Evolutionary conservation across 2,329 filamentous ascomycete genomes (phyloP), one percentile per base, ranked within the genome.

Genomic region (Neonectria coccinea): DNA sequence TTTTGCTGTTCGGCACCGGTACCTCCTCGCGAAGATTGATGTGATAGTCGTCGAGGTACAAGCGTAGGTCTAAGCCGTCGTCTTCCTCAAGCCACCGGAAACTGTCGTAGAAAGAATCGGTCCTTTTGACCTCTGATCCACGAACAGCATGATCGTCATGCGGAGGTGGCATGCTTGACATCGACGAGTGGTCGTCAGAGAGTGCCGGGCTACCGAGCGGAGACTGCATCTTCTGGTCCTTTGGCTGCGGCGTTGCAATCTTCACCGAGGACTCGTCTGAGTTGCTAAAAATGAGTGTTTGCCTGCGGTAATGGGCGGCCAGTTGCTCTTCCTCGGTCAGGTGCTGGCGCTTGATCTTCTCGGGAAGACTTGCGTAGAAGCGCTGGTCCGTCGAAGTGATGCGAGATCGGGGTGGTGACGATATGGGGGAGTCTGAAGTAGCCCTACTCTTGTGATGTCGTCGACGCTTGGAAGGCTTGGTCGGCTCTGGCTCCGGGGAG

Each of bases 1-100:
- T 79, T 66, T 84, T 84, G 67, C 84, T 84, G 67, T 75, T 80
- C 77, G 67, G 76, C 70, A 69, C 66, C 6, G 85, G 80, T 6
- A 83, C 75, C 22, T 85, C 79, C 33, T 86, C 84, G 41, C 87
- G 83, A 36, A 89, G 79, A 70, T 89, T 89, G 50, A 85, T 82
- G 73, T 92, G 89, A 73, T 92, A 92, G 74, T 92, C 89, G 74
- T 93, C 89, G 33, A 93, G 79, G 41, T 84, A 85, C 41, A 94
- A 83, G 48, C 86, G 83, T 25, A 91, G 77, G 71, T 94, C 91
- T 33, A 94, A 80, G 56, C 91, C 87, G 18, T 90, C 86, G 57
- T 92, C 89, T 62, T 92, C 89, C 31, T 94, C 91, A 27, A 93
- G 81, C 90, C 91, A 93, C 53, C 89, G 85, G 69, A 93, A 91